Evolutionary conservation across 495 filamentous ascomycete genomes (phyloP), one percentile per base, ranked within the genome.

Genomic region (Aspergillus funiculosus): DNA sequence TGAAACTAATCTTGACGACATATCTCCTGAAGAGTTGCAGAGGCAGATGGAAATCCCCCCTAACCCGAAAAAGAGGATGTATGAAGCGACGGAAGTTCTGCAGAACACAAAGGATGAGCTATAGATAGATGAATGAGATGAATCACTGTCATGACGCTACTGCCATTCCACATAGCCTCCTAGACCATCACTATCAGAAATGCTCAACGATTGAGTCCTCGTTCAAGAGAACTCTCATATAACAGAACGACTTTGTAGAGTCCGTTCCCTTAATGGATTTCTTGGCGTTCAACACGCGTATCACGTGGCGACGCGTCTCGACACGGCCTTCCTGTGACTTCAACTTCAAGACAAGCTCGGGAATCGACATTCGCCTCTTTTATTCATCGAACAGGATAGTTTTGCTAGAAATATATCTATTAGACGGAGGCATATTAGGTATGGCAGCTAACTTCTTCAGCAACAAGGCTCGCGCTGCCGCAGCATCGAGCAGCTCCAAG

Each of bases 381-480:
- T 32, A 27, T 1, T 39, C 29, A 21, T 30, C 34, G 21, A 47
- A 21, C 41, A 39, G 35, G 24, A 36, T 26, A 32, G n/a, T 28
- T 21, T 11, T 42, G 28, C 31, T 34, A 25, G 10, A 43, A 27
- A 18, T 20, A 6, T 1, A 6, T n/a, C n/a, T 21, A n/a, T 13
- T 11, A 1, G 13, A 10, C 7, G 9, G 11, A n/a, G 21, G 3
- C 1, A 14, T 6, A 13, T 10, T 18, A 11, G 19, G 1, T 5
- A 63, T 65, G 69, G 65, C 69, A 54, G 78, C 87, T 21, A 89
- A 73, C 60, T 99, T 97, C 69, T 99, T 99, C 66, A 89, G 92
- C 62, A 78, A 95, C 52, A 95, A 90, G 68, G 92, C 90, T 30
- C 86, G 89, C 19, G 87, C 87, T 66, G 89, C 85, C 1, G 86